phyloP scores from a whole-genome alignment of 192 early-diverging fungal genomes.

The Coemansia erecta region DNA sequence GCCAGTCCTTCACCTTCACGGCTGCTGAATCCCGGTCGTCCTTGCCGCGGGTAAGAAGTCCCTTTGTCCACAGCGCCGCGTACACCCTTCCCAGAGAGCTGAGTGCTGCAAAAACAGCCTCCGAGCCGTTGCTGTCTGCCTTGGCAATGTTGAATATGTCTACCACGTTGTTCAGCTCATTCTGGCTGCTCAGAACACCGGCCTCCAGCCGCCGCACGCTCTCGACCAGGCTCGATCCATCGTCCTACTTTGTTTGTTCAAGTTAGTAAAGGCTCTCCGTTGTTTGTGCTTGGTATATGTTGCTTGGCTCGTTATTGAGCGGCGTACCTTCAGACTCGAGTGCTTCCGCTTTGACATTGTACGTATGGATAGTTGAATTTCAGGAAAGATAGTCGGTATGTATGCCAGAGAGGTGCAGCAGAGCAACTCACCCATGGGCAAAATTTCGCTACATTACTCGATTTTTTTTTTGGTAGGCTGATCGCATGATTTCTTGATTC shows the following conservation, averaged over 20 bases:
- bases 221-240: constrained; percentile 15
- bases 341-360: constrained; percentile 33
- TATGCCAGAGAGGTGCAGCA: too few relatives aligned
- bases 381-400: too few relatives aligned
- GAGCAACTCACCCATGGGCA: too few relatives aligned
- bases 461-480: too few relatives aligned
- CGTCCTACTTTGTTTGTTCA: constrained; percentile 8
- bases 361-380: neutral
- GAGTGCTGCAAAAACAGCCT: constrained; percentile 66
- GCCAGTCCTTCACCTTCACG: constrained; percentile 69
- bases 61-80: constrained; percentile 42
- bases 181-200: constrained; percentile 62
- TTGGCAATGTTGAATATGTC: constrained; percentile 51
- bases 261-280: constrained; percentile 2
- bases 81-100: constrained; percentile 75
- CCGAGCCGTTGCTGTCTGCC: constrained; percentile 34
- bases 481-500: too few relatives aligned
- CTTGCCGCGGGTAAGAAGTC: constrained; percentile 23
- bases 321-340: neutral
- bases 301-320: neutral
- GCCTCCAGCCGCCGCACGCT: constrained; percentile 62
- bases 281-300: neutral
- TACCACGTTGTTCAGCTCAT: constrained; percentile 75
- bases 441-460: too few relatives aligned
- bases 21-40: constrained; percentile 18